Conservation (phyloP, 768 basidiomycete genomes). For the Gyrodon lividus region DNA sequence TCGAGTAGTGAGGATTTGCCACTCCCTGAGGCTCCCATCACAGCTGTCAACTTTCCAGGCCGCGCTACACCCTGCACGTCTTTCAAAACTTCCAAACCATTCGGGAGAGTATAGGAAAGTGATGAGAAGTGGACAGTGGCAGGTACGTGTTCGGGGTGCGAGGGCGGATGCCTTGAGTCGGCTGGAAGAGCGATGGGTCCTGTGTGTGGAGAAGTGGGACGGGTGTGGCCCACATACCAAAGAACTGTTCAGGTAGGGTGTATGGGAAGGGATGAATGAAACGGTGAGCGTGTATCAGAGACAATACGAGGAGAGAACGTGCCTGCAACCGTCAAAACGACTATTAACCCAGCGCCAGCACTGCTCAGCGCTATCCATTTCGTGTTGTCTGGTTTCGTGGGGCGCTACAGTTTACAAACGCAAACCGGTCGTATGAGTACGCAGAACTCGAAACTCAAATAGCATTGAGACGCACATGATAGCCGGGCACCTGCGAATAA, state of each 20-base stretch:
- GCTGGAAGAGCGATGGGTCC: conserved; percentile 85
- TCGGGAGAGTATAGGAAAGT: conserved; percentile 72
- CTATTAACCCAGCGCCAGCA: conserved; percentile 71
- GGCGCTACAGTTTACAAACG: conserved; percentile 44
- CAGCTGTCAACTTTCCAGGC: conserved; percentile 89
- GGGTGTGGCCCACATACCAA: conserved; percentile 88
- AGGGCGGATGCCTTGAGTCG: conserved; percentile 62
- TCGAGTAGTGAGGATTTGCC: conserved; percentile 97
- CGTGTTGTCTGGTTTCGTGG: conserved; percentile 81
- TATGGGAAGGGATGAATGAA: neutral
- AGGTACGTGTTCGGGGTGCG: conserved; percentile 79
- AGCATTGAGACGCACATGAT: conserved; percentile 45
- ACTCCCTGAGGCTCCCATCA: conserved; percentile 96
- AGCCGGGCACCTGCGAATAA: conserved; percentile 93
- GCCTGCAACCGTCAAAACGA: conserved; percentile 68
- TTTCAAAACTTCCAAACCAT: conserved; percentile 68
- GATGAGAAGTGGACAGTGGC: conserved; percentile 89
- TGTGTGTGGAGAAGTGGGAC: conserved; percentile 38
- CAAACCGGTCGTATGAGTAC: neutral
- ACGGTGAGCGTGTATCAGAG: neutral
- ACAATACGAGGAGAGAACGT: conserved; percentile 10
- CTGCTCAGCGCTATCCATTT: conserved; percentile 82
- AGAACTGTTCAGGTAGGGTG: conserved; percentile 47
- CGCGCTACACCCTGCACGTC: conserved; percentile 79
- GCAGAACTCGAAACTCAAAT: neutral